Base-by-base conservation (phyloP, 495 filamentous ascomycete genomes). In the Peziza echinospora region DNA sequence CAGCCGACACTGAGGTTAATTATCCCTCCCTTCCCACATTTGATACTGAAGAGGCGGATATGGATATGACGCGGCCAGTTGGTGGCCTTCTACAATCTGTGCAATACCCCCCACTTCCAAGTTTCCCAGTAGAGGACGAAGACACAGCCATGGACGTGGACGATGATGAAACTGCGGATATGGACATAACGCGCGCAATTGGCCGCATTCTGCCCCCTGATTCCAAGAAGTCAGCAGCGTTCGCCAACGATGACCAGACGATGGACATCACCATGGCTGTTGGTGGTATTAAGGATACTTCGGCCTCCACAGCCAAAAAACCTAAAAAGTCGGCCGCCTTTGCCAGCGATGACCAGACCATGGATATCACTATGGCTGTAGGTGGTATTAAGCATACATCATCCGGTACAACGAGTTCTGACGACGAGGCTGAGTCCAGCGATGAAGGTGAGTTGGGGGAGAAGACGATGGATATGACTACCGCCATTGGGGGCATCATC, bases 231-330 rank as follows among this genome's bases (percentile, higher is more conserved):
- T n/a, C n/a, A n/a, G n/a, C n/a, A n/a, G n/a, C n/a, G n/a, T n/a
- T n/a, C n/a, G n/a, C n/a, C n/a, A 3, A 71, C 28, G 77, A 80
- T 47, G 80, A 83, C 24, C 71, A 83, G 58, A 82, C 78, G 8
- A 84, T 86, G 81, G 84, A 93, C 48, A 73, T 92, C 43, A 93
- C 85, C 1, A 72, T 69, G 48, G 80, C 76, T 10, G 63, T 93
- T 47, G 87, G 87, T n/a, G 71, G 77, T 3, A 93, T 96, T 43
- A 62, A 82, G 23, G 63, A 70, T n/a, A 17, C 65, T 67, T 30
- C 49, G 60, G 47, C 61, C 55, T 25, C 43, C 49, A 40, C 47
- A 42, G 5, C 53, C 37, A 34, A 55, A 51, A 63, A 69, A 48
- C 72, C 78, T 51, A 72, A 79, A 50, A 74, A 78, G 51, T 77